Evolutionary conservation across 768 basidiomycete species (phyloP).

Genomic region (Tricholoma matsutake): DNA sequence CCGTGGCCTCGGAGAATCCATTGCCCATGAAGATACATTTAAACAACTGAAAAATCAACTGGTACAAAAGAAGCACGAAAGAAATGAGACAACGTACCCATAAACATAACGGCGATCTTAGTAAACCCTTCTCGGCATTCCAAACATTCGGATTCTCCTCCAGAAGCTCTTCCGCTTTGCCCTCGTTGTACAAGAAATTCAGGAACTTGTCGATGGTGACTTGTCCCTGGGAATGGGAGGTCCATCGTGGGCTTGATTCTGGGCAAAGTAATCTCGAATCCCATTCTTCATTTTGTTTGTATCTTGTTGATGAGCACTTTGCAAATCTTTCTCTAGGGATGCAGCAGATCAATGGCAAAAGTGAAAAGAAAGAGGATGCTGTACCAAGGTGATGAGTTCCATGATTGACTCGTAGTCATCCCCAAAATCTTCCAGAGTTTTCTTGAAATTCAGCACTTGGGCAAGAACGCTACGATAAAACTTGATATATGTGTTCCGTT

Average conservation of each 20-base stretch:
- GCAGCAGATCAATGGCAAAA: no score
- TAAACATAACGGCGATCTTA: background rate
- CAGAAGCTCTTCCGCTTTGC: background rate
- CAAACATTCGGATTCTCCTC: background rate
- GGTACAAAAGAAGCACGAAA: background rate
- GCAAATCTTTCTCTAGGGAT: no score
- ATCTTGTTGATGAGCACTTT: no score
- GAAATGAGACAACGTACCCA: background rate
- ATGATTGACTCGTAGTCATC: background rate
- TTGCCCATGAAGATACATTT: background rate
- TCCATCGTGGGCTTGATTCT: no score
- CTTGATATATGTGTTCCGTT: no score
- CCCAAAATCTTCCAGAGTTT: no score
- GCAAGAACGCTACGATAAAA: no score
- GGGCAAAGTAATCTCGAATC: no score
- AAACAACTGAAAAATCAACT: background rate
- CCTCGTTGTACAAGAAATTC: background rate
- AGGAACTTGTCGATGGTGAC: background rate
- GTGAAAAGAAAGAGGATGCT: no score
- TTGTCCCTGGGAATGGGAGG: background rate
- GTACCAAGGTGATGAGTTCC: background rate
- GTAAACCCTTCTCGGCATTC: background rate
- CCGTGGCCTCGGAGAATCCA: background rate
- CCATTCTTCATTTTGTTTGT: no score
- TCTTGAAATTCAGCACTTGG: no score